A percentile compares a stretch with the other conserved stretches of the same genome.
phyloP scores from a whole-genome alignment of 441 rosid species.

The Populus hybrid region DNA sequence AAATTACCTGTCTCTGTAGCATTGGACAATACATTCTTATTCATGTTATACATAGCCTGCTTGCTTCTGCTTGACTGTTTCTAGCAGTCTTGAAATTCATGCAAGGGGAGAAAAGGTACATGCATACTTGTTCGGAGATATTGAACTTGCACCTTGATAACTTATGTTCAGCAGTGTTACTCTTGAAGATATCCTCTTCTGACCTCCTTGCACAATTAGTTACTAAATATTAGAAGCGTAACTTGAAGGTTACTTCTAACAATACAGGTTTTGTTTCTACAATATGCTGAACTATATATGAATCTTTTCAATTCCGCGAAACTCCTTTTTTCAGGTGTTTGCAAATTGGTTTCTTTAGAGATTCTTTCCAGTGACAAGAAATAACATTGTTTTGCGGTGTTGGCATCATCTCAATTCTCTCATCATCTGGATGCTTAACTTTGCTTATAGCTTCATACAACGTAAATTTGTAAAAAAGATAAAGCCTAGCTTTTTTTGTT shows the following conservation, averaged over 20 bases:
- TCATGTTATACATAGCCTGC: not conserved
- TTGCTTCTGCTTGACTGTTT: not conserved
- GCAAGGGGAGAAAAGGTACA: not conserved
- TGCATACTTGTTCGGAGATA: not conserved
- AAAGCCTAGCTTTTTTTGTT: not conserved
- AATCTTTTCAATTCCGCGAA: no score
- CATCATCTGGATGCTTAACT: not conserved
- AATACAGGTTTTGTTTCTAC: no score
- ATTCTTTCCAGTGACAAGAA: not conserved
- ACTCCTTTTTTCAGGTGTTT: no score
- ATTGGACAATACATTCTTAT: not conserved
- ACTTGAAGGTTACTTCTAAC: no score
- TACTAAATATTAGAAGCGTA: no score
- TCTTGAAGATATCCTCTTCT: not conserved
- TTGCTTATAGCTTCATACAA: not conserved
- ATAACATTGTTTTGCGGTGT: not conserved
- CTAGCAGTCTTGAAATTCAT: not conserved
- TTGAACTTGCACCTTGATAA: not conserved
- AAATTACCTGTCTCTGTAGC: not conserved
- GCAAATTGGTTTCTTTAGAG: not conserved
- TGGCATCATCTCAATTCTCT: not conserved
- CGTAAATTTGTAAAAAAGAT: not conserved
- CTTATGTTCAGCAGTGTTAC: not conserved
- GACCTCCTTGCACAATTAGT: no score
- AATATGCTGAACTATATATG: no score